phyloP scores from a whole-genome alignment of 2,329 filamentous ascomycete species.

The Colletotrichum sp. region DNA sequence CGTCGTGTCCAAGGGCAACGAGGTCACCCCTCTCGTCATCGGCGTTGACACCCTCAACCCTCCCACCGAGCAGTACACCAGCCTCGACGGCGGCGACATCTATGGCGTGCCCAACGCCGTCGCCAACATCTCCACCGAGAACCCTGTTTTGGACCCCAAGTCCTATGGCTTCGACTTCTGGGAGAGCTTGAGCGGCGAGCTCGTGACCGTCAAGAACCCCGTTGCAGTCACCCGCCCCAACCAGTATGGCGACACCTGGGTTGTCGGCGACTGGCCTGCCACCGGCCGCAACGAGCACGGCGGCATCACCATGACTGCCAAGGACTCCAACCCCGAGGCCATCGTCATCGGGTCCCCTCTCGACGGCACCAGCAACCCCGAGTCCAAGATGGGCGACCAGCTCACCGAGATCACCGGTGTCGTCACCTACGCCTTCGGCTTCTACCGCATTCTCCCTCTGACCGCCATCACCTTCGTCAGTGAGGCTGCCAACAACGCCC shows the following conservation, averaged over 20 bases:
- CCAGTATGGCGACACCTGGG: constrained; percentile 71
- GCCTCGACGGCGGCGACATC: constrained; percentile 68
- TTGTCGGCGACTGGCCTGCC: constrained; percentile 67
- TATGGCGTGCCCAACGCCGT: constrained; percentile 69
- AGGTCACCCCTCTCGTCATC: constrained; percentile 63
- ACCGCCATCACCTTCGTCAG: constrained; percentile 59
- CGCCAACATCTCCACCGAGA: constrained; percentile 59
- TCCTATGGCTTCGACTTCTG: constrained; percentile 75
- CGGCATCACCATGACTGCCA: constrained; percentile 66
- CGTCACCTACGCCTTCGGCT: constrained; percentile 69
- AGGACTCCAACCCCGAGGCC: constrained; percentile 72
- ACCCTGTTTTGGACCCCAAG: constrained; percentile 65
- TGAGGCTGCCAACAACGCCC: constrained; percentile 48
- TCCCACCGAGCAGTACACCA: constrained; percentile 65
- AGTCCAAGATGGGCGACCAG: constrained; percentile 68
- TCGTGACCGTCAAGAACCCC: constrained; percentile 66
- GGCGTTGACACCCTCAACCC: constrained; percentile 62
- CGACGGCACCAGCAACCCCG: constrained; percentile 67
- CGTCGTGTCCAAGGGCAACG: constrained; percentile 57
- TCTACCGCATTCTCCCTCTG: constrained; percentile 70
- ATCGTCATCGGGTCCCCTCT: constrained; percentile 70
- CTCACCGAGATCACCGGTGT: constrained; percentile 73
- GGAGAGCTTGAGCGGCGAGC: constrained; percentile 71
- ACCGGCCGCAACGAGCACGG: constrained; percentile 68
- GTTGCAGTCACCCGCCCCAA: constrained; percentile 66